phyloP scores from a whole-genome alignment of 2,329 filamentous ascomycete genomes.

The Xylariales sp. region DNA sequence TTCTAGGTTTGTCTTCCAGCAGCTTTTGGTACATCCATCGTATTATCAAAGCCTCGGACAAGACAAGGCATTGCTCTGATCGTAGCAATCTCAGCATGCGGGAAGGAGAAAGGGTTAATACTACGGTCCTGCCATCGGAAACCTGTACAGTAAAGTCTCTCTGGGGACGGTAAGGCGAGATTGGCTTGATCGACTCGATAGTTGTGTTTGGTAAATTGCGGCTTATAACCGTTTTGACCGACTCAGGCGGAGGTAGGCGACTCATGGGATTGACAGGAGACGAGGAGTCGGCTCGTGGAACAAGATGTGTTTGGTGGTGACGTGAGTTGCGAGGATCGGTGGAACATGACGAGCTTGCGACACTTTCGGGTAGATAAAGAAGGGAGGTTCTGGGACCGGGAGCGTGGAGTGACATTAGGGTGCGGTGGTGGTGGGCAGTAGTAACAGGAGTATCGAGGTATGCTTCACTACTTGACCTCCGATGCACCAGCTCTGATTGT shows the following conservation, averaged over 20 bases:
- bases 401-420: slow-evolving; percentile 17
- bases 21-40: slow-evolving; percentile 34
- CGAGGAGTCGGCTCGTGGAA: slow-evolving; percentile 18
- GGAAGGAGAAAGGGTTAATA: slow-evolving; percentile 38
- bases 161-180: slow-evolving; percentile 27
- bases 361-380: slow-evolving; percentile 18
- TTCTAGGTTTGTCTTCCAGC: slow-evolving; percentile 8
- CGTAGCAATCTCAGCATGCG: slow-evolving; percentile 40
- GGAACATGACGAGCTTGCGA: slow-evolving; percentile 19
- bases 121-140: slow-evolving; percentile 34
- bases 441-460: slow-evolving; percentile 10
- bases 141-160: slow-evolving; percentile 37
- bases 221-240: slow-evolving; percentile 30
- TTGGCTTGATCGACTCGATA: slow-evolving; percentile 26
- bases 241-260: slow-evolving; percentile 22
- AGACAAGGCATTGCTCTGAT: slow-evolving; percentile 38
- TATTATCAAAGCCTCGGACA: slow-evolving; percentile 40
- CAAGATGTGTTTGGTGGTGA: slow-evolving; percentile 18
- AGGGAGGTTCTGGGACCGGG: slow-evolving; percentile 14
- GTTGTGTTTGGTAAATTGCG: slow-evolving; percentile 24
- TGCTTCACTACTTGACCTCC: slow-evolving; percentile 8
- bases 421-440: no score
- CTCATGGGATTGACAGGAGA: slow-evolving; percentile 28
- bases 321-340: slow-evolving; percentile 21
- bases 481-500: slow-evolving; percentile 16